Percentiles rank a stretch among this genome's conserved stretches.
phyloP scores from a whole-genome alignment of 176 grass and related monocot species.

The Raddia distichophylla region DNA sequence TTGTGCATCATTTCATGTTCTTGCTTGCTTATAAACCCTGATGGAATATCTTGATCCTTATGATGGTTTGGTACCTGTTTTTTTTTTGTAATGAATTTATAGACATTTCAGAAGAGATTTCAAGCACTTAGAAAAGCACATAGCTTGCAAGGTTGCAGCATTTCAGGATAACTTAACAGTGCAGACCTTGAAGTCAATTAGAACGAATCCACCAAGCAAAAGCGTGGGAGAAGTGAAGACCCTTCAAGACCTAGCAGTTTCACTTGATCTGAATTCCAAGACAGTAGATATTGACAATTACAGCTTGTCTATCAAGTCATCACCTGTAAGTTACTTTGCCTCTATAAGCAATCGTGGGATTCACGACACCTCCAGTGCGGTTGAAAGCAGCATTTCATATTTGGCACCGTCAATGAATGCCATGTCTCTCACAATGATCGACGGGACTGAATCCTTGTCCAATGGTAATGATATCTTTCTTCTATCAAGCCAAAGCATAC shows the following conservation, averaged over 20 bases:
- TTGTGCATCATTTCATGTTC: conserved; percentile 24
- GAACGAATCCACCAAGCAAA: conserved; percentile 50
- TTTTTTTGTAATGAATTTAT: conserved; percentile 14
- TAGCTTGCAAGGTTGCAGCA: conserved; percentile 68
- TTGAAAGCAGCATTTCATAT: conserved; percentile 38
- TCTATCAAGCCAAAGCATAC: background rate
- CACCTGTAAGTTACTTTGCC: conserved; percentile 57
- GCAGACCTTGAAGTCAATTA: conserved; percentile 38
- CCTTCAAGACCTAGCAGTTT: conserved; percentile 30
- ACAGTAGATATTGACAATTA: conserved; percentile 32
- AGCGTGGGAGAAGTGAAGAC: conserved; percentile 38
- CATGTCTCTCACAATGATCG: conserved; percentile 24
- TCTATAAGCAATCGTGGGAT: conserved; percentile 41
- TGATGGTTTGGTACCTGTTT: conserved; percentile 13
- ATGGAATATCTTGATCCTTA: background rate
- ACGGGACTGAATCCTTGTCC: conserved; percentile 36
- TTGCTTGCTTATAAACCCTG: background rate
- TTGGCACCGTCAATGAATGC: conserved; percentile 25
- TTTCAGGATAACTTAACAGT: conserved; percentile 57
- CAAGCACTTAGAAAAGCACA: conserved; percentile 63
- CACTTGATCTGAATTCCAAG: conserved; percentile 42
- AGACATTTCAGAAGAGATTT: conserved; percentile 72
- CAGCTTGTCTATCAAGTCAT: conserved; percentile 34
- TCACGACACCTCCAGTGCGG: conserved; percentile 37
- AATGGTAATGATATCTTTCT: conserved; percentile 54